Evolutionary conservation across 164 flowering plant genomes (phyloP), one percentile per base, ranked within the genome.

Genomic region (Umbilicus rupestris): DNA sequence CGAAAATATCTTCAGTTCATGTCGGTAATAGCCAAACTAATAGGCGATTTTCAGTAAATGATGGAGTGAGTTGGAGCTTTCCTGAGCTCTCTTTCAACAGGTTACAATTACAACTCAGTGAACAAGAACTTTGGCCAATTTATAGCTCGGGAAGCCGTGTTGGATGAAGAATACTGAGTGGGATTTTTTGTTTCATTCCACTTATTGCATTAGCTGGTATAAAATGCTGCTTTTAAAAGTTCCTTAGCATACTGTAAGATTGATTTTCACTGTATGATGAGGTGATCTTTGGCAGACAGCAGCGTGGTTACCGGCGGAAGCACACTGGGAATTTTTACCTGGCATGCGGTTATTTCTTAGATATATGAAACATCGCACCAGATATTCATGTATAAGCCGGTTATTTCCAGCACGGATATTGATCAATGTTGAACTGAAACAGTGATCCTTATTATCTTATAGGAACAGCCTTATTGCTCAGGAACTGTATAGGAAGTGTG

Each of bases 131-230:
- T 85, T 71, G 83, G 85, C 49, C 77, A 75, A 33, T 85, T 73
- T 69, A 73, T 82, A 69, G 86, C 83, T 29, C 86, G 90, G 66
- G 84, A 78, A 44, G 90, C 85, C 65, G 72, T 78, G n/a, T 70
- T 86, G 55, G 85, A 84, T 77, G 90, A 84, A 76, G 90, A 86
- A 76, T 83, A 81, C 58, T 86, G 90, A 87, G 90, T 84, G 62
- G 44, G 79, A 67, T 68, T 65, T 62, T 57, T 26, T 60, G n/a
- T n/a, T n/a, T n/a, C 22, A 33, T 24, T 26, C 37, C 10, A 10
- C 20, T 31, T 42, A 24, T n/a, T n/a, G n/a, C 17, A 19, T 5
- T 65, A 45, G 14, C 67, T 0, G 6, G 24, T 49, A n/a, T n/a
- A n/a, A n/a, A n/a, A n/a, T n/a, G n/a, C n/a, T n/a, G n/a, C n/a